Evolutionary conservation across 2,329 filamentous ascomycete genomes (phyloP).

Genomic region (Aplosporella prunicola): DNA sequence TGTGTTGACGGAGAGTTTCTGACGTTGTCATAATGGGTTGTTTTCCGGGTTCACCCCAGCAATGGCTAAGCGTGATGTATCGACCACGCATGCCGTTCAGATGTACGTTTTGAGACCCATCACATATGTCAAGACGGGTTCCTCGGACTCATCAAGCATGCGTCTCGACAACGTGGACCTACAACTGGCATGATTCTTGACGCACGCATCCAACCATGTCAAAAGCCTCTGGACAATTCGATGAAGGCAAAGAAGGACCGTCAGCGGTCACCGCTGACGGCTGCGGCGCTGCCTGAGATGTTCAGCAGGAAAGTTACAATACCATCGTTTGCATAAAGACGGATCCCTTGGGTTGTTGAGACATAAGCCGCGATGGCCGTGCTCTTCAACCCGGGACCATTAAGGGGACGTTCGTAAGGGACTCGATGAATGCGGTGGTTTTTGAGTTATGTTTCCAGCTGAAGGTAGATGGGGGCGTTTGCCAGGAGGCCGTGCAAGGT

Average conservation of each 20-base stretch:
- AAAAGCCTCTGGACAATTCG: slow-evolving; percentile 18
- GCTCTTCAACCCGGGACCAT: slow-evolving; percentile 10
- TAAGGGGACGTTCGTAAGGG: too few species aligned
- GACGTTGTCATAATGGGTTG: slow-evolving; percentile 17
- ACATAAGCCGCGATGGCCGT: slow-evolving; percentile 15
- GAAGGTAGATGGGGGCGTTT: slow-evolving; percentile 15
- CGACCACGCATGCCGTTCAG: slow-evolving; percentile 9
- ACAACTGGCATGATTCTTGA: slow-evolving; percentile 15
- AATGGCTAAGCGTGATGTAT: slow-evolving; percentile 15
- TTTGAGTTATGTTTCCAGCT: slow-evolving; percentile 14
- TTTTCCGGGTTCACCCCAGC: slow-evolving; percentile 16
- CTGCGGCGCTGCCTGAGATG: slow-evolving; percentile 16
- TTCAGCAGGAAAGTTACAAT: slow-evolving; percentile 12
- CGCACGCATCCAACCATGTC: slow-evolving; percentile 16
- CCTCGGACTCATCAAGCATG: slow-evolving; percentile 7
- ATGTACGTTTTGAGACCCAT: slow-evolving; percentile 13
- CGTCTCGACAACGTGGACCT: slow-evolving; percentile 14
- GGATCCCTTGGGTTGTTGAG: slow-evolving; percentile 17
- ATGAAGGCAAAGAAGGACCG: slow-evolving; percentile 14
- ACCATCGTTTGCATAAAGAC: slow-evolving; percentile 15
- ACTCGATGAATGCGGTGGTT: slow-evolving; percentile 12
- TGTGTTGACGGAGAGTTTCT: slow-evolving; percentile 12
- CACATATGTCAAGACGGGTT: slow-evolving; percentile 15
- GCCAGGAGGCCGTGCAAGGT: slow-evolving; percentile 11
- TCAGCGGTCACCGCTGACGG: slow-evolving; percentile 16